Evolutionary conservation across 2,329 filamentous ascomycete species (phyloP).

Genomic region (Fusarium siculi): DNA sequence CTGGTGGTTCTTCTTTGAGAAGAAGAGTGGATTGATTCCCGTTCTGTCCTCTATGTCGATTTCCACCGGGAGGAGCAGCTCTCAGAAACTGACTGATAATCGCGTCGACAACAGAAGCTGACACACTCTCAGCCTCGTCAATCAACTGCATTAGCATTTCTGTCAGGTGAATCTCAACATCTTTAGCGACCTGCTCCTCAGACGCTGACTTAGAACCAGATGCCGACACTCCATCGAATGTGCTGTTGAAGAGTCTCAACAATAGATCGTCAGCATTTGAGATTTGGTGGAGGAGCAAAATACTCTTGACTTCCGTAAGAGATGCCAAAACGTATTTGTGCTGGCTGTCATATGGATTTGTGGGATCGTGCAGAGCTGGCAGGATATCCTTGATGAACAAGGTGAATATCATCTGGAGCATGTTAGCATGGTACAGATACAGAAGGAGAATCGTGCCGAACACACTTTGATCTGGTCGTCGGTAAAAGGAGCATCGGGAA

Average conservation of each 20-base stretch:
- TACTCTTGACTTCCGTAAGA: constrained; percentile 92
- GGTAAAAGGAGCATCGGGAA: constrained; percentile 94
- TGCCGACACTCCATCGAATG: constrained; percentile 91
- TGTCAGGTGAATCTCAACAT: constrained; percentile 93
- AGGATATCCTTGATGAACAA: constrained; percentile 86
- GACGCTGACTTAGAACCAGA: constrained; percentile 74
- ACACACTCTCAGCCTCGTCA: constrained; percentile 82
- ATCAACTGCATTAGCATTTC: constrained; percentile 85
- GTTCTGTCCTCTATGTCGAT: constrained; percentile 72
- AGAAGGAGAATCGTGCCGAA: background rate
- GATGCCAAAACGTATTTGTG: constrained; percentile 92
- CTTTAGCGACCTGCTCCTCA: constrained; percentile 88
- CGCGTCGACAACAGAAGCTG: constrained; percentile 85
- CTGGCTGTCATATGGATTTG: constrained; percentile 90
- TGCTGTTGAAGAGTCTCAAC: constrained; percentile 82
- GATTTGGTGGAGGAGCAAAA: constrained; percentile 89
- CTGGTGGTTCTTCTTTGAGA: constrained; percentile 88
- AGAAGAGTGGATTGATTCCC: constrained; percentile 84
- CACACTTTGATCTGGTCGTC: constrained; percentile 86
- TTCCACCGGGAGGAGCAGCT: constrained; percentile 76
- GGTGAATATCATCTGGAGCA: constrained; percentile 86
- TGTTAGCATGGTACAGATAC: constrained; percentile 34
- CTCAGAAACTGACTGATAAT: constrained; percentile 96
- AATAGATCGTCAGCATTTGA: constrained; percentile 83
- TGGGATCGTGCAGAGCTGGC: constrained; percentile 85